Base-by-base conservation (phyloP, 176 grass and related monocot species). In the Cymbopogon citratus region DNA sequence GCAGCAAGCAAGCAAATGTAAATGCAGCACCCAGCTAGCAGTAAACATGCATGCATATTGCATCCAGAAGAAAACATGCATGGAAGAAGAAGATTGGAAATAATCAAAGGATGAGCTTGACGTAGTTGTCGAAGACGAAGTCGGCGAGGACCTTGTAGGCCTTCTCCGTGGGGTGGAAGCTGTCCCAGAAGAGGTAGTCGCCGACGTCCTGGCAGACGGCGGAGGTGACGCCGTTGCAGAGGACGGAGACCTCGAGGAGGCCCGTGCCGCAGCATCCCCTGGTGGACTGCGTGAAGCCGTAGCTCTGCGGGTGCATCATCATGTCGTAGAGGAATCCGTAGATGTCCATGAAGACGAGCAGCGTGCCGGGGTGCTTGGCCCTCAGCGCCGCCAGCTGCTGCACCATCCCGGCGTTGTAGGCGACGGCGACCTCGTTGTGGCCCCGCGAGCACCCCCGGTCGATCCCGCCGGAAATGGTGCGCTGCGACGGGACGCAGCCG, bases 181-280 rank as follows among this genome's bases (percentile, higher is more conserved):
- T 94, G 73, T 97, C 94, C 94, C 94, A 97, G 84, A 97, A 97
- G 56, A 91, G 66, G 70, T 94, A 91, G 21, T 97, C 86, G 5
- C 13, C 54, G 33, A 89, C 87, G 64, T 85, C 59, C 24, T 27
- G 9, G 78, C 94, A 97, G 1, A 91, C 85, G 16, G 77, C 21
- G 19, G 91, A 79, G 14, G 86, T 89, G 49, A 93, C 4, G 35
- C 65, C 74, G 23, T 97, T 97, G 86, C 94, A 93, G 73, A 93
- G 82, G 5, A 91, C 79, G 29, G 86, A 85, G 1, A 87, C 91
- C 89, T 97, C 94, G 8, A 97, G 52, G 26, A 90, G 84, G 0
- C 94, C 93, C 0, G 90, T 96, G 65, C 93, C 93, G 69, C 93
- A 96, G 77, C 93, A 96, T 1, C 93, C 93, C 25, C 16, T 38